Base-by-base conservation (phyloP, 2,329 filamentous ascomycete genomes). In the Stagonosporopsis cucurbitacearum region DNA sequence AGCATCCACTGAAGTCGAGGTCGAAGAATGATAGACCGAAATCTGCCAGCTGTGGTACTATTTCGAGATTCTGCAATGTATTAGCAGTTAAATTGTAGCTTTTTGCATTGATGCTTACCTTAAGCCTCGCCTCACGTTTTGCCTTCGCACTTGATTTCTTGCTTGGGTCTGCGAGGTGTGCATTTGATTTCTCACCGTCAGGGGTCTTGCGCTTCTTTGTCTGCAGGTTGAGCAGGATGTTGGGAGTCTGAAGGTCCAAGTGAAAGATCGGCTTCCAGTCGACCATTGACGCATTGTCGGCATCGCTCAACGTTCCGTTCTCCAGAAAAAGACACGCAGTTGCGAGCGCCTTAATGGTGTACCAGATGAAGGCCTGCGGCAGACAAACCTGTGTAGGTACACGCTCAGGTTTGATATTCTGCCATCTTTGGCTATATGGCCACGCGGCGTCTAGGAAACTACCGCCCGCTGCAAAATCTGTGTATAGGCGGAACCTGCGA, bases 1-100 rank as follows among this genome's bases (percentile, higher is more conserved):
- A 17, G 19, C 32, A 32, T n/a, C 30, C 7, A 9, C 32, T 26
- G 17, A 44, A 45, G n/a, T 43, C 33, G 4, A 44, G 40, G n/a
- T 44, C 41, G 33, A 43, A 51, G 25, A 42, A 43, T 19, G 48
- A 51, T 4, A 44, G 23, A 23, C 48, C 48, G 12, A 51, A 51
- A 19, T 51, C 48, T 36, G 49, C 19, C 6, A 45, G 32, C 17
- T 39, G 13, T 4, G 32, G 40, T 5, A 51, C 32, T 3, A 51
- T 7, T 19, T 43, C 23, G 1, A 15, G 17, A n/a, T 32, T 8
- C 49, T 51, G 22, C 11, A 8, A 20, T 13, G 17, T 19, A 25
- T 43, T 9, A 36, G 39, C 11, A 2, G 9, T 39, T n/a, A 6
- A 7, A 28, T 19, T 23, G 13, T 1, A 22, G 28, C 32, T n/a